Evolutionary conservation across 2,329 filamentous ascomycete species (phyloP).

Genomic region (Cladorrhinum sp.): DNA sequence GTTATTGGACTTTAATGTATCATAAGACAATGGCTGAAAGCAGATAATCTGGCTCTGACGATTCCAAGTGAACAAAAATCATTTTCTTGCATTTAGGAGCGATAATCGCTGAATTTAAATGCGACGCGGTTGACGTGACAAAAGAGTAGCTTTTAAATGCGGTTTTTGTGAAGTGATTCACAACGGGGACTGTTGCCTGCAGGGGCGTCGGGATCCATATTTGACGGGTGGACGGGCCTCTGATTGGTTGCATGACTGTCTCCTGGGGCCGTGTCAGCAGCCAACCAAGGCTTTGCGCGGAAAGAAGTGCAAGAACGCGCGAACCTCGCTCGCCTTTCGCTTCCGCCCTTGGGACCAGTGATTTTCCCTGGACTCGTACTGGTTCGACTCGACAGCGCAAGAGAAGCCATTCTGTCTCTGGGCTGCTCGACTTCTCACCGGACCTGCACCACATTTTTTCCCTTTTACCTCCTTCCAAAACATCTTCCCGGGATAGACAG

Average conservation of each 20-base stretch:
- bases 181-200: slow-evolving; percentile 25
- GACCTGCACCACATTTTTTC: neutral
- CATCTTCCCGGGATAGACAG: neutral
- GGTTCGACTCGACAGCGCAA: slow-evolving; percentile 1
- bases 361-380: slow-evolving; percentile 2
- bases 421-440: slow-evolving; percentile 2
- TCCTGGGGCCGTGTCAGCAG: slow-evolving; percentile 4
- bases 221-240: neutral
- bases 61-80: neutral
- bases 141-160: slow-evolving; percentile 9
- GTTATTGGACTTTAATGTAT: neutral
- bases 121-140: slow-evolving; percentile 17
- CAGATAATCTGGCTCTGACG: neutral
- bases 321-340: slow-evolving; percentile 9
- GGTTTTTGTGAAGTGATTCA: slow-evolving; percentile 27
- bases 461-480: neutral
- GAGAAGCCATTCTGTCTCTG: neutral
- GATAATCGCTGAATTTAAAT: slow-evolving; percentile 18
- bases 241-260: slow-evolving; percentile 17
- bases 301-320: slow-evolving; percentile 22
- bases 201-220: slow-evolving; percentile 17
- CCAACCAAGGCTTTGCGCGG: slow-evolving; percentile 18
- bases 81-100: slow-evolving; percentile 4
- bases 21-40: neutral
- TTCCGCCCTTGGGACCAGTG: slow-evolving; percentile 1